Percentiles rank a stretch among this genome's conserved stretches.
phyloP scores from a whole-genome alignment of 2,329 filamentous ascomycete species.

The Diaporthe sp. region DNA sequence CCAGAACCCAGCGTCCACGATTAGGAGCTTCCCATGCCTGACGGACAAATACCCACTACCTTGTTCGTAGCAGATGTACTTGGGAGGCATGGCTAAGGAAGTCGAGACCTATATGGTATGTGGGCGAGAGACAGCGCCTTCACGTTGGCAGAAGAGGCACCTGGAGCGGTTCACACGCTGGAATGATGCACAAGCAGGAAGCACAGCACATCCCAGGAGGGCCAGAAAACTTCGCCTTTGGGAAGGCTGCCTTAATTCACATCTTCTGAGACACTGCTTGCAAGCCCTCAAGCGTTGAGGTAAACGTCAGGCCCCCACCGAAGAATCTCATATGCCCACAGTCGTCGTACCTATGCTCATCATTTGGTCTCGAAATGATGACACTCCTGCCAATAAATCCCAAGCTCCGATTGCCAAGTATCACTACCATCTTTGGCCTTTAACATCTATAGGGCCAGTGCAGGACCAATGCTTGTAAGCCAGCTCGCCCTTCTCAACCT shows the following conservation, averaged over 20 bases:
- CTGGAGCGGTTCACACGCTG: neutral
- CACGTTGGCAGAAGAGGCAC: neutral
- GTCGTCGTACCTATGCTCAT: neutral
- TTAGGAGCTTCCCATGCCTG: neutral
- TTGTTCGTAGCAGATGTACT: neutral
- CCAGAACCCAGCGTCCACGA: neutral
- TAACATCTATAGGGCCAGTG: neutral
- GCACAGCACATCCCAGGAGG: neutral
- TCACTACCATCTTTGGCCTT: neutral
- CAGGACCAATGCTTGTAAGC: slow-evolving; percentile 3
- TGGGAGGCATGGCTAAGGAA: neutral
- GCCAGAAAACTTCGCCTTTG: neutral
- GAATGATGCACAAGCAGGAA: neutral
- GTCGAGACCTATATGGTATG: neutral
- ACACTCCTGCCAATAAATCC: neutral
- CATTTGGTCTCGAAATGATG: neutral
- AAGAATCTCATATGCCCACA: neutral
- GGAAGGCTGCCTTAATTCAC: neutral
- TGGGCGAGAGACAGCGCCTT: neutral
- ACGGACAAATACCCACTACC: neutral
- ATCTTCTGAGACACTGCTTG: too few relatives aligned
- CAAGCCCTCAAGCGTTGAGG: neutral
- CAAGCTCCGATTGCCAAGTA: neutral
- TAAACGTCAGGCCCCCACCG: neutral
- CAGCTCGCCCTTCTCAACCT: slow-evolving; percentile 7